A percentile compares a stretch with the other conserved stretches of the same genome.
Evolutionary conservation across 495 filamentous ascomycete species (phyloP).

Genomic region (Astrothelium subdiscretum): DNA sequence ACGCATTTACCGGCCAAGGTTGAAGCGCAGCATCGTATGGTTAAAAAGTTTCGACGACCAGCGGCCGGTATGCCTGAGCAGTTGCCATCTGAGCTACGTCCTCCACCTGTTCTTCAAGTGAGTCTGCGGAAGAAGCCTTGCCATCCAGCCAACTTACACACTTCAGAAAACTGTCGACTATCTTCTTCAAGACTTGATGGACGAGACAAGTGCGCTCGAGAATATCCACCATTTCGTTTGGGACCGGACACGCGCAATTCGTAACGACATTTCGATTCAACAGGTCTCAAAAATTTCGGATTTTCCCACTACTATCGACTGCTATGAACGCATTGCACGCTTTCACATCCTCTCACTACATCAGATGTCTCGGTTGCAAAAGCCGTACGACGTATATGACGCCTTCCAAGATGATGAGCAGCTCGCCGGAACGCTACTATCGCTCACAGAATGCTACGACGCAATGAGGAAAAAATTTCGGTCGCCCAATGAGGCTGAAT

Average conservation of each 20-base stretch:
- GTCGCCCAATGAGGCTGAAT: conserved; percentile 73
- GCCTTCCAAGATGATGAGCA: conserved; percentile 89
- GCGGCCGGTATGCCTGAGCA: conserved; percentile 88
- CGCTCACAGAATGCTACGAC: conserved; percentile 81
- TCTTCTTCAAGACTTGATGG: conserved; percentile 63
- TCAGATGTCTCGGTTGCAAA: conserved; percentile 53
- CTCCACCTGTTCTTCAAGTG: conserved; percentile 55
- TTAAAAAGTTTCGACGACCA: conserved; percentile 83
- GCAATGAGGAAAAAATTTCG: conserved; percentile 45
- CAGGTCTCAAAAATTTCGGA: conserved; percentile 56
- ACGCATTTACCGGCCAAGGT: conserved; percentile 28
- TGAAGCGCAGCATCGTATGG: conserved; percentile 46
- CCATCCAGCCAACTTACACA: conserved; percentile 4
- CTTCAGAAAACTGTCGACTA: conserved; percentile 61
- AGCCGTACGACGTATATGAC: conserved; percentile 59
- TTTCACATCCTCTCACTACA: conserved; percentile 87
- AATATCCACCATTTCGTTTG: conserved; percentile 78
- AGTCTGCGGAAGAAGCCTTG: background rate
- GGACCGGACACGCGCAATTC: conserved; percentile 84
- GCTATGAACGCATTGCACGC: conserved; percentile 78
- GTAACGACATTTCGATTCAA: conserved; percentile 91
- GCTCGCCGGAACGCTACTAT: conserved; percentile 73
- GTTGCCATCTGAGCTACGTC: conserved; percentile 83
- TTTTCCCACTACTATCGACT: conserved; percentile 59
- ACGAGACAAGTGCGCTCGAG: conserved; percentile 49